Evolutionary conservation across 1,284 basidiomycete genomes (phyloP), one percentile per base, ranked within the genome.

Genomic region (Amylostereum areolatum): DNA sequence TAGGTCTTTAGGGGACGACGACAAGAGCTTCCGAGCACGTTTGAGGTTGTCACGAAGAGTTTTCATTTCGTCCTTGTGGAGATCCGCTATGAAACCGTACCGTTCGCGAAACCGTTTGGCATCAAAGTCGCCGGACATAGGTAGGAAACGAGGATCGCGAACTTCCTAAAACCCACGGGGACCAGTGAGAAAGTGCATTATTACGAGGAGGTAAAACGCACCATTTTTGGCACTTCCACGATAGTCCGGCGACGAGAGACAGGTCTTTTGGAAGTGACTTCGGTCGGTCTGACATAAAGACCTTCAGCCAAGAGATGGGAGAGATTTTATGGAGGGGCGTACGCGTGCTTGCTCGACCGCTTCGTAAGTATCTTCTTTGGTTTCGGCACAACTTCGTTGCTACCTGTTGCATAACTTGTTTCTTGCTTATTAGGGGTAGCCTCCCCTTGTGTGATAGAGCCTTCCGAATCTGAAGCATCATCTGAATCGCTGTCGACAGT

Each of bases 111-210:
- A 96, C 28, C 84, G 80, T 47, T 83, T 70, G 0, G 76, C 59
- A 42, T 87, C 81, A 56, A 87, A 81, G 51, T 81, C 73, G n/a
- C 92, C 92, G 5, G 83, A 75, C 9, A 91, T 67, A 9, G 83
- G 77, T 29, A 90, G 75, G 69, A 98, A 98, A 42, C 95, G 83
- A 2, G 96, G 95, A 68, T 98, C 95, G 37, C 95, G 83, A 8
- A 84, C 68, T 63, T 84, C 77, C 89, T 92, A 18, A 18, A 18
- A 18, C 1, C 18, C 18, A 18, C 18, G 60, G 32, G 43, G 18
- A 5, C 49, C 10, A 39, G 18, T 50, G 37, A 43, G 45, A 5
- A 25, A 10, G 5, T 31, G 27, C 28, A 28, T 6, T 7, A 30
- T 25, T 24, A 18, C 12, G 27, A 4, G 33, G 27, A 36, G 8